Evolutionary conservation across 108 stramenopile species (phyloP), one percentile per base, ranked within the genome.

Genomic region (Asterionellopsis glacialis): DNA sequence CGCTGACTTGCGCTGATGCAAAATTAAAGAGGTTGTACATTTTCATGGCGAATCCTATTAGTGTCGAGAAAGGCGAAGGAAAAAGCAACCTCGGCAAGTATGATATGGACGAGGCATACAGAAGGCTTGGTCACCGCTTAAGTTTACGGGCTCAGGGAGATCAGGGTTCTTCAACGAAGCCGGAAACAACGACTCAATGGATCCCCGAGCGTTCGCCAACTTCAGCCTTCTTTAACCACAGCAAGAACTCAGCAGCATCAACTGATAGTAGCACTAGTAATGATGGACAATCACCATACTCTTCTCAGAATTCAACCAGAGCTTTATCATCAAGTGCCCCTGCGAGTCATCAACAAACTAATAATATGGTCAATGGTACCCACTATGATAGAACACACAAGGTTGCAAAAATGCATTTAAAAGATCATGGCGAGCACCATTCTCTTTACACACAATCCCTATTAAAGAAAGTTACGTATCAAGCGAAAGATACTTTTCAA

Each of bases 351-450:
- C 52, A 54, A 4, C 52, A 22, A n/a, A 26, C 25, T 2, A 24
- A 15, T 11, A 54, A n/a, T 54, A 5, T 54, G 15, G 6, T 54
- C 21, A 3, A 54, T 27, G 19, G 21, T 21, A 19, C 47, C 47
- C 1, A 16, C 22, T 54, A n/a, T 22, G 52, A 54, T 27, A n/a
- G 63, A 59, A 64, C 68, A 25, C 16, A 12, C 50, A 83, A 83
- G 55, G 80, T 81, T 26, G 76, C 80, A 16, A 87, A 83, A 66
- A 69, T 59, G 16, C 50, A 69, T 24, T 74, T 75, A 47, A 23
- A 61, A 10, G 82, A 83, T 66, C 82, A 74, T 47, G 85, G 82
- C 15, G 57, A 67, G 44, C 83, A 79, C 51, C 59, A 61, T 16
- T 21, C 54, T n/a, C 38, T 39, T 13, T 39, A 26, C 40, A 21